These are phyloP conservation scores for Pseudotsuga menziesii DNA, from an alignment of 75 land plant species.

Conservation along the genomic window DNA sequence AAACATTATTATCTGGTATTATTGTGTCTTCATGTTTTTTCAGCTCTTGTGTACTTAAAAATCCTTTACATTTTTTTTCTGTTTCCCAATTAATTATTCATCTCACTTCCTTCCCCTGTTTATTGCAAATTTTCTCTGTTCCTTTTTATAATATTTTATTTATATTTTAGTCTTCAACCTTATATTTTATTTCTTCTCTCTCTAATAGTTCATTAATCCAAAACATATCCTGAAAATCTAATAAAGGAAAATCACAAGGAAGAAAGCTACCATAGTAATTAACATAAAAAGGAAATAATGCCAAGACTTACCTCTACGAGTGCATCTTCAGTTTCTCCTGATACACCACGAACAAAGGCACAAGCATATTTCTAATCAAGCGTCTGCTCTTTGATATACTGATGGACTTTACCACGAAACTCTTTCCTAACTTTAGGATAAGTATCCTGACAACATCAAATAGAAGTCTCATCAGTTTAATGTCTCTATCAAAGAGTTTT, in stretches of 20 bases:
- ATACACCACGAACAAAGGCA: conserved; percentile 50
- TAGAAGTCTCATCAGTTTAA: conserved; percentile 4
- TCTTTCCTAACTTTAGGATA: conserved; percentile 62
- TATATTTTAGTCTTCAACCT: too few relatives aligned
- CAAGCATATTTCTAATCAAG: conserved; percentile 87
- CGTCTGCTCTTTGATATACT: conserved; percentile 70
- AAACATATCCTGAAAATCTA: background rate
- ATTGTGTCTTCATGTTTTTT: too few relatives aligned
- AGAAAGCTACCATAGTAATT: background rate
- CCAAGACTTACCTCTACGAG: conserved; percentile 46
- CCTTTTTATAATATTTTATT: too few relatives aligned
- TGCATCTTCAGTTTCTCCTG: conserved; percentile 28
- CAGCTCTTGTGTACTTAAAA: too few relatives aligned
- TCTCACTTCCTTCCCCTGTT: too few relatives aligned
- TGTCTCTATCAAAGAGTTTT: background rate
- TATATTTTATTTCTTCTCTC: too few relatives aligned
- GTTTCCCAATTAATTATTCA: too few relatives aligned
- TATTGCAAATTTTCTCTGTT: too few relatives aligned
- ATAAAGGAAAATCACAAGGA: background rate
- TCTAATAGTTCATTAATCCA: background rate
- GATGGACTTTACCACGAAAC: conserved; percentile 69
- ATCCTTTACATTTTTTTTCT: too few relatives aligned
- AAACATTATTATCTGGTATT: too few relatives aligned
- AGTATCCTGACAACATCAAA: conserved; percentile 32
- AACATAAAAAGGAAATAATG: background rate